Conservation (phyloP, 2,329 filamentous ascomycete genomes). For the Acrocalymma vagum region DNA sequence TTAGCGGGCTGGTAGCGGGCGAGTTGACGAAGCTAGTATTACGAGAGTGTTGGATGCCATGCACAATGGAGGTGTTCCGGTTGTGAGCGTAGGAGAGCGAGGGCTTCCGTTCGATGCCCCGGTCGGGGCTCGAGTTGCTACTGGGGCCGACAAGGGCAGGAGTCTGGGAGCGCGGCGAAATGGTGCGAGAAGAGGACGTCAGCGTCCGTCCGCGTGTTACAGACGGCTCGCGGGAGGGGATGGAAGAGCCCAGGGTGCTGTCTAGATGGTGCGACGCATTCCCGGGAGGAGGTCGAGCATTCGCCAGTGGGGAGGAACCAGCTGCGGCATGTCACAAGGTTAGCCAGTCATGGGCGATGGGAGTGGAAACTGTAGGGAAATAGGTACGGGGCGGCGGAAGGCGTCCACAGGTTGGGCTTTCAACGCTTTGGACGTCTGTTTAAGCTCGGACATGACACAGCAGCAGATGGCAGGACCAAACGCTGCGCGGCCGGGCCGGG, state of each 20-base stretch:
- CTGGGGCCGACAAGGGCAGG: slow-evolving; percentile 44
- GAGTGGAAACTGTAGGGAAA: too few species aligned
- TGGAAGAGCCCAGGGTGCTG: slow-evolving; percentile 29
- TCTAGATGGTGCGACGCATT: slow-evolving; percentile 49
- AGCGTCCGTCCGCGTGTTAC: slow-evolving; percentile 56
- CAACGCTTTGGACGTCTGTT: slow-evolving; percentile 25
- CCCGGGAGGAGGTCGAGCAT: slow-evolving; percentile 48
- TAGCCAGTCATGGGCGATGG: slow-evolving; percentile 33
- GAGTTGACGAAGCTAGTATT: slow-evolving; percentile 88
- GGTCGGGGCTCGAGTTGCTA: slow-evolving; percentile 49
- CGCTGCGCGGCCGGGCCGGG: slow-evolving; percentile 11
- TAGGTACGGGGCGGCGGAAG: too few species aligned
- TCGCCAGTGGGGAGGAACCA: slow-evolving; percentile 49
- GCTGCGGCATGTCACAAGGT: slow-evolving; percentile 42
- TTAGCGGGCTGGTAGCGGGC: slow-evolving; percentile 80
- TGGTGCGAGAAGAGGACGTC: slow-evolving; percentile 52
- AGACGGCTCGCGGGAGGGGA: slow-evolving; percentile 51
- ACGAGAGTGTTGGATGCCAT: slow-evolving; percentile 90
- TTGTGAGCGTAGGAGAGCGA: slow-evolving; percentile 81
- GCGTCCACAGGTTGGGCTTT: too few species aligned
- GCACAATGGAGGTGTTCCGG: slow-evolving; percentile 94
- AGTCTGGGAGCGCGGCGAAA: slow-evolving; percentile 55
- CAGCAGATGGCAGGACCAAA: slow-evolving; percentile 24
- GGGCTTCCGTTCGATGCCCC: slow-evolving; percentile 58
- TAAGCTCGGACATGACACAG: slow-evolving; percentile 29